Evolutionary conservation across 2,329 filamentous ascomycete genomes (phyloP).

Genomic region (Xylaria sp.): DNA sequence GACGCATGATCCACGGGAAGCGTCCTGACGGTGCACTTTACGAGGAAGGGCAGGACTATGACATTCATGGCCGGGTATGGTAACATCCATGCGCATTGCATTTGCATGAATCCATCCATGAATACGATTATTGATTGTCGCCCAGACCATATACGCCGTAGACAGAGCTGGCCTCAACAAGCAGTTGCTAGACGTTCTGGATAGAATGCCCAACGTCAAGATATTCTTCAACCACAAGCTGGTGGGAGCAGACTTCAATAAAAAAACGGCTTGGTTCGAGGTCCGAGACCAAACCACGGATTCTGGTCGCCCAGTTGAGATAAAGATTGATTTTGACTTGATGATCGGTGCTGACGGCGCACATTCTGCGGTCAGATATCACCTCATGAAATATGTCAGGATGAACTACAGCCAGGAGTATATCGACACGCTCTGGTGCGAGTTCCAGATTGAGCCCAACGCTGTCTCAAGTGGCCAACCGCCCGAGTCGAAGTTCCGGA

Average conservation of each 20-base stretch:
- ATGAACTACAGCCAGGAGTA: constrained; percentile 93
- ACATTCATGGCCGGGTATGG: constrained; percentile 73
- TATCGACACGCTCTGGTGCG: constrained; percentile 95
- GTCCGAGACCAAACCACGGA: constrained; percentile 35
- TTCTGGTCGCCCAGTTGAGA: constrained; percentile 55
- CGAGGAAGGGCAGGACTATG: constrained; percentile 81
- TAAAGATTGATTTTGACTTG: constrained; percentile 83
- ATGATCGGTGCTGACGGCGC: constrained; percentile 94
- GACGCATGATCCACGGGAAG: constrained; percentile 88
- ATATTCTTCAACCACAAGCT: constrained; percentile 93
- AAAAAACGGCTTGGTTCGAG: constrained; percentile 84
- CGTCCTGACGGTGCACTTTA: constrained; percentile 60
- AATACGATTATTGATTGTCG: constrained; percentile 3
- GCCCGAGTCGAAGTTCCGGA: constrained; percentile 55
- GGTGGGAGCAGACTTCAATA: constrained; percentile 77
- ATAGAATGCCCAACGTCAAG: constrained; percentile 79
- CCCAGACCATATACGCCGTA: constrained; percentile 74
- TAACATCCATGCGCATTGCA: constrained; percentile 25
- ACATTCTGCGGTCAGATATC: constrained; percentile 83
- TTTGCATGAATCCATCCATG: neutral
- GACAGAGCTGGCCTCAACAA: constrained; percentile 82
- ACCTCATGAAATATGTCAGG: constrained; percentile 90
- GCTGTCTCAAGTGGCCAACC: constrained; percentile 28
- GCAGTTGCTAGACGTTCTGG: constrained; percentile 74
- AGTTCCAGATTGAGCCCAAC: constrained; percentile 71